Evolutionary conservation across 306 rosid genomes (phyloP), one percentile per base, ranked within the genome.

Genomic region (Vigna reflexopilosa): DNA sequence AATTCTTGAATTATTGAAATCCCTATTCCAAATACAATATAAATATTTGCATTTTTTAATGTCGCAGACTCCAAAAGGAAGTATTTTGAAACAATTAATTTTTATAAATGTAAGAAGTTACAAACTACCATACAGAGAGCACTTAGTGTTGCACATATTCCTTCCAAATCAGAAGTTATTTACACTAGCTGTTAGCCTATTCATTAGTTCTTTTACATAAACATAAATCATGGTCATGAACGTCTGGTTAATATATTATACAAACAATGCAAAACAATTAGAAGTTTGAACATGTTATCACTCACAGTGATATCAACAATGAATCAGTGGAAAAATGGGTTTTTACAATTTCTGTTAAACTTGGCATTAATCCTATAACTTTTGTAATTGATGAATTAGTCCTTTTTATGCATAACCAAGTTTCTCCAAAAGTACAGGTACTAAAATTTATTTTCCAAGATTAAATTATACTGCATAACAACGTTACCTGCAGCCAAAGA

Each of bases 401-500:
- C 10, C 47, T 9, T 42, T 9, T 40, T 7, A 9, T 42, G 47
- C 47, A 42, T 2, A 42, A 42, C 9, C 9, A 40, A 40, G 11
- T 40, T 40, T 40, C 45, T 40, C 45, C 2, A 40, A 40, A 42
- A 42, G 47, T 42, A 9, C 10, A 42, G 45, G 9, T 9, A 42
- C 47, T 2, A 42, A 42, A 42, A 9, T 9, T 9, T 42, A 9
- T 2, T 42, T 42, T 0, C 13, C 11, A 42, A 42, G 13, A 9
- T 42, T 42, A 70, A 51, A 52, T 17, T 44, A 32, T 30, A 30
- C 11, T 74, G 67, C 51, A 44, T 70, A 73, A 20, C 56, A 40
- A 77, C 22, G 93, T 77, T 48, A 92, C 98, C 88, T 94, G 92
- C 98, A 92, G 66, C 98, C 97, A 77, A 92, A 94, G 92, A 94